phyloP scores from a whole-genome alignment of 495 filamentous ascomycete genomes.

The Aspergillus ostianus region DNA sequence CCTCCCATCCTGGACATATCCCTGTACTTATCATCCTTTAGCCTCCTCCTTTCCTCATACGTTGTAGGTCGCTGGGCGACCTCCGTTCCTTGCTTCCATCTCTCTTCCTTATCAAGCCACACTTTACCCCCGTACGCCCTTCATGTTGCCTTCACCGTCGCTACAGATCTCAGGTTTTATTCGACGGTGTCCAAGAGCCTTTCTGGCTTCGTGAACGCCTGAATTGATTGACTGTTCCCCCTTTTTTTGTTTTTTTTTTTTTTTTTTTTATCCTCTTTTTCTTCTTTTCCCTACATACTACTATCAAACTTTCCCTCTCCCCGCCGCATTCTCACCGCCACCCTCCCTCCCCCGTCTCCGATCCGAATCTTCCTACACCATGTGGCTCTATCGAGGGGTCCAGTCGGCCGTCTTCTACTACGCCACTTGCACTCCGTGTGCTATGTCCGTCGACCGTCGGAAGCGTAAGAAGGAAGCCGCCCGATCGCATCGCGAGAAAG shows the following conservation, averaged over 20 bases:
- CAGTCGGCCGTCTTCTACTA: conserved; percentile 90
- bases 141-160: conserved; percentile 40
- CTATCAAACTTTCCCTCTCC: not conserved
- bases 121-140: conserved; percentile 29
- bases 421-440: conserved; percentile 78
- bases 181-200: conserved; percentile 26
- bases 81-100: conserved; percentile 20
- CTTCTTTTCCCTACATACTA: not conserved
- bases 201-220: conserved; percentile 24
- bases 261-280: not conserved
- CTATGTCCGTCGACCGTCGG: conserved; percentile 58
- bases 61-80: conserved; percentile 39
- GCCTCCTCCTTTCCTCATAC: not conserved
- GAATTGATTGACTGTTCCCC: not conserved
- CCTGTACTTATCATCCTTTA: conserved; percentile 8
- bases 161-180: conserved; percentile 23
- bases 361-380: conserved; percentile 20
- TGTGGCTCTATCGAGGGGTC: conserved; percentile 55
- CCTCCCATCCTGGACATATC: conserved; percentile 4
- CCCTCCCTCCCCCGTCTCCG: not conserved
- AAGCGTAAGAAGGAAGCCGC: conserved; percentile 66
- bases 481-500: conserved; percentile 57
- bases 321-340: not conserved
- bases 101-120: conserved; percentile 15
- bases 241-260: no score